Conservation (phyloP, 345 rosid species). For the Dipteronia sinensis region DNA sequence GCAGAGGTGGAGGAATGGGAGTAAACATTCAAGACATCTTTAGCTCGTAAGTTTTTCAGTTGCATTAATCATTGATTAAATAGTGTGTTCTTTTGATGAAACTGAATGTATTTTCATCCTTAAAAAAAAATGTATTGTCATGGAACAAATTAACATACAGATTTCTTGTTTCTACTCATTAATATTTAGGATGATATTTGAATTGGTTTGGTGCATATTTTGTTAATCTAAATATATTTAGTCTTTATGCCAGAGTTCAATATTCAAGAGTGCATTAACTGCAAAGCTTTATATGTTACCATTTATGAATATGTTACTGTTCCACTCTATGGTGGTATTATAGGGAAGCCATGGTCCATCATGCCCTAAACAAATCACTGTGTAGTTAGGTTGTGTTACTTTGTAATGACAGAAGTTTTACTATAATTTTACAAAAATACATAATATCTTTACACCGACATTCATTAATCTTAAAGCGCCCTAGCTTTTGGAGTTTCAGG, state of each 20-base stretch:
- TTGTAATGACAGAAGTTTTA: not conserved
- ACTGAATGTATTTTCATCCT: not conserved
- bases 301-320: not conserved
- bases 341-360: not conserved
- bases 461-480: not conserved
- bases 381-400: not conserved
- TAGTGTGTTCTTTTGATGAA: not conserved
- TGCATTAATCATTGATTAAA: not conserved
- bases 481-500: not conserved
- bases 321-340: not conserved
- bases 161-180: not conserved
- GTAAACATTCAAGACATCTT: slow-evolving; percentile 65
- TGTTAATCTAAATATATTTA: not conserved
- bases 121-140: not conserved
- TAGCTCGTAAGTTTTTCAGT: slow-evolving; percentile 43
- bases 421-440: not conserved
- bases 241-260: not conserved
- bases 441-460: not conserved
- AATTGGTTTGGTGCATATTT: slow-evolving; percentile 4
- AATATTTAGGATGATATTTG: not conserved
- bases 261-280: not conserved
- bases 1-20: slow-evolving; percentile 80
- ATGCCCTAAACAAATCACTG: not conserved
- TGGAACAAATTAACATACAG: not conserved
- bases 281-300: not conserved